Conservation (phyloP, 176 grass and related monocot species). For the Saccharum officinarum region DNA sequence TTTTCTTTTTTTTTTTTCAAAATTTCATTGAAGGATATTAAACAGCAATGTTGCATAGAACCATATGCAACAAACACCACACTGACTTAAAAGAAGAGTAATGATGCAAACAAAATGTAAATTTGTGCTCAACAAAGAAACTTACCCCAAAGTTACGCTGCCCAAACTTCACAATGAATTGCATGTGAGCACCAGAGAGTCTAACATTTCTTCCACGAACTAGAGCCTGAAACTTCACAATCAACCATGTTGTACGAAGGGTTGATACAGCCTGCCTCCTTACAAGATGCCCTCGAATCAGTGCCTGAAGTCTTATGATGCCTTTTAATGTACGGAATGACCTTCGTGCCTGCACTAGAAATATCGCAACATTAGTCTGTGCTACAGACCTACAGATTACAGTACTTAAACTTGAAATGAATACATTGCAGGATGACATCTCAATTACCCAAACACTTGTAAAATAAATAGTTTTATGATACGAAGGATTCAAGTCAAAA, state of each 20-base stretch:
- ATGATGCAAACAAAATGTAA: conserved; percentile 28
- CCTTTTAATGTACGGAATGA: conserved; percentile 87
- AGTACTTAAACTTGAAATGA: conserved; percentile 10
- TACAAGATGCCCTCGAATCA: conserved; percentile 94
- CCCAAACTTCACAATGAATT: conserved; percentile 34
- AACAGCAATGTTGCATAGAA: neutral
- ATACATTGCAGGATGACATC: neutral
- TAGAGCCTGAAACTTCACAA: conserved; percentile 81
- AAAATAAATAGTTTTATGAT: neutral
- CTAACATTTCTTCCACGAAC: conserved; percentile 75
- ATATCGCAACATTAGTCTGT: conserved; percentile 17
- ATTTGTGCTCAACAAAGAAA: neutral
- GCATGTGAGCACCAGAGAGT: conserved; percentile 27
- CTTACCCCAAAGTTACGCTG: conserved; percentile 45
- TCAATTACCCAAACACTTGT: neutral
- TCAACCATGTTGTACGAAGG: conserved; percentile 60
- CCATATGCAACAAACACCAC: neutral
- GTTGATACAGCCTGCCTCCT: conserved; percentile 85
- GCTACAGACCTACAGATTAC: neutral
- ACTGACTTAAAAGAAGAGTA: neutral
- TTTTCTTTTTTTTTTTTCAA: conserved; percentile 26
- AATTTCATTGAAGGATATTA: neutral
- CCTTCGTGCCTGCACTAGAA: conserved; percentile 72
- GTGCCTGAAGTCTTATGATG: conserved; percentile 91
- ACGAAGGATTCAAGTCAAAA: neutral